phyloP scores from a whole-genome alignment of 2,329 filamentous ascomycete genomes.

The Dothistroma pini region DNA sequence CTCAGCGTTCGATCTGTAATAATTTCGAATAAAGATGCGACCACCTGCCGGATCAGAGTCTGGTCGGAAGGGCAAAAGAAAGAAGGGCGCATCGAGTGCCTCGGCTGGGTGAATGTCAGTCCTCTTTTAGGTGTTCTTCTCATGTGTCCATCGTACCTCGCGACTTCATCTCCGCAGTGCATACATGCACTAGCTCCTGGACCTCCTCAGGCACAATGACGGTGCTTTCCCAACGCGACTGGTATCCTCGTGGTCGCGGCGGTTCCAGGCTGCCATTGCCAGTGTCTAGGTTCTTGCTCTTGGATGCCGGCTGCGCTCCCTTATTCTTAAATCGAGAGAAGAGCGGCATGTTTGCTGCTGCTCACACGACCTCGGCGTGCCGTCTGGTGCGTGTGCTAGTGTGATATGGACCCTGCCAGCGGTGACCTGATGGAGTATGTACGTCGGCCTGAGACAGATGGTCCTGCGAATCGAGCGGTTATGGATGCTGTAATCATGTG shows the following conservation, averaged over 20 bases:
- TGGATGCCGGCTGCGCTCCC: constrained; percentile 59
- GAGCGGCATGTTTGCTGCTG: constrained; percentile 48
- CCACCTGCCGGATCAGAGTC: constrained; percentile 85
- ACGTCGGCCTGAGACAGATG: neutral
- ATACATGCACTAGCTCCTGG: constrained; percentile 77
- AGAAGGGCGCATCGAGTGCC: constrained; percentile 88
- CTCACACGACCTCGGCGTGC: neutral
- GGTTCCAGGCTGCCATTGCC: constrained; percentile 34
- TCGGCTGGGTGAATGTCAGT: constrained; percentile 26
- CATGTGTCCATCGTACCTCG: constrained; percentile 62
- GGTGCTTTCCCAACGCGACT: constrained; percentile 79
- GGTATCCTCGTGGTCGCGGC: constrained; percentile 71
- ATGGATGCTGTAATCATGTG: neutral
- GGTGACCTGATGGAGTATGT: neutral
- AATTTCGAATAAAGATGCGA: constrained; percentile 87
- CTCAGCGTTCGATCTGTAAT: constrained; percentile 69
- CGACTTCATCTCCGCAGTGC: constrained; percentile 87
- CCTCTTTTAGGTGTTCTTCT: neutral
- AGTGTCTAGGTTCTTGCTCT: constrained; percentile 50
- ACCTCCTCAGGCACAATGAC: constrained; percentile 86
- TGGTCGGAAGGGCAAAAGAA: constrained; percentile 90
- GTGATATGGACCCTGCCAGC: neutral
- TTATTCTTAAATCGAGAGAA: constrained; percentile 69
- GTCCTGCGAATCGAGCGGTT: neutral
- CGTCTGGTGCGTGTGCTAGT: neutral